phyloP scores from a whole-genome alignment of 495 filamentous ascomycete genomes.

The Annulohypoxylon stygium region DNA sequence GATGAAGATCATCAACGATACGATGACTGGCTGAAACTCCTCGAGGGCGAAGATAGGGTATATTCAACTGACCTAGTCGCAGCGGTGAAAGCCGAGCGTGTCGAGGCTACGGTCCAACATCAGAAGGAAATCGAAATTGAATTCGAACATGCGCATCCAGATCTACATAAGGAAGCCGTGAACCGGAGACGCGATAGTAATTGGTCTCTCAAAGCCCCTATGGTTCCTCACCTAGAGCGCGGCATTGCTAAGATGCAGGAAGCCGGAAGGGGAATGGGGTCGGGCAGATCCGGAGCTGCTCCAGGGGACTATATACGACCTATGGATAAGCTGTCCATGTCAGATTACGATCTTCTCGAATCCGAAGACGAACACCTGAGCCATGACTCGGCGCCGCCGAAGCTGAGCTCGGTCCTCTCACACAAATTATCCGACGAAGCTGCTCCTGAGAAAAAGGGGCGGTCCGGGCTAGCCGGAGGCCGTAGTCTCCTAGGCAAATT shows the following conservation, averaged over 20 bases:
- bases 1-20: slow-evolving; percentile 55
- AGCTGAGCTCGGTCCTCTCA: slow-evolving; percentile 5
- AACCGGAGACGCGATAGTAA: slow-evolving; percentile 47
- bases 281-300: slow-evolving; percentile 28
- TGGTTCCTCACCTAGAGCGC: slow-evolving; percentile 42
- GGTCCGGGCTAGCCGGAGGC: slow-evolving; percentile 26
- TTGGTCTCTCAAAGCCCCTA: slow-evolving; percentile 34
- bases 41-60: slow-evolving; percentile 56
- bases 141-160: slow-evolving; percentile 53
- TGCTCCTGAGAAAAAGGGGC: slow-evolving; percentile 31
- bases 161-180: slow-evolving; percentile 53
- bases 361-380: slow-evolving; percentile 45
- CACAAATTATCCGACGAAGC: slow-evolving; percentile 20
- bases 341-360: slow-evolving; percentile 46
- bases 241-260: slow-evolving; percentile 47
- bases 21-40: slow-evolving; percentile 54
- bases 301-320: slow-evolving; percentile 46
- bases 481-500: slow-evolving; percentile 36
- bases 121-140: slow-evolving; percentile 58
- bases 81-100: slow-evolving; percentile 55
- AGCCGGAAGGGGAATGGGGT: slow-evolving; percentile 29
- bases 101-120: slow-evolving; percentile 53
- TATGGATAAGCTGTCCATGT: slow-evolving; percentile 39
- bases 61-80: slow-evolving; percentile 53
- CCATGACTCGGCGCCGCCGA: slow-evolving; percentile 23